Evolutionary conservation across 257 asterid genomes (phyloP).

Genomic region (Perilla frutescens): DNA sequence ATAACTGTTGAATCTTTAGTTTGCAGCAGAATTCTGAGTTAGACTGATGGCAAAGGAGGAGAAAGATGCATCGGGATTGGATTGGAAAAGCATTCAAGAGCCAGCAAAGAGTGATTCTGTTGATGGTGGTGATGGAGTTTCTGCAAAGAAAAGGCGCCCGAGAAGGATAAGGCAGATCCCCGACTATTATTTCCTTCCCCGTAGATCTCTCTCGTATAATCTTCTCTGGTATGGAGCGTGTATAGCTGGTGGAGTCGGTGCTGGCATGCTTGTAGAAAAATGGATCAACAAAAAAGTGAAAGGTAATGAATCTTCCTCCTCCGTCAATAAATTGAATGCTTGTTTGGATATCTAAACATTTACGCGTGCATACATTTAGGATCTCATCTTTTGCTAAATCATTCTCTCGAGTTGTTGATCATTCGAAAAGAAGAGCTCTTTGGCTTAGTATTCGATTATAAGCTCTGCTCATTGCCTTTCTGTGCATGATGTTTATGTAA

Average conservation of each 20-base stretch:
- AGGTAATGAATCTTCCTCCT: conserved; percentile 51
- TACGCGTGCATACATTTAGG: background rate
- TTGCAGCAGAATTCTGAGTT: conserved; percentile 22
- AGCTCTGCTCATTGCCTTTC: background rate
- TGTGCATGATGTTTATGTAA: background rate
- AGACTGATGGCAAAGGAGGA: conserved; percentile 53
- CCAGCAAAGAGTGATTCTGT: conserved; percentile 40
- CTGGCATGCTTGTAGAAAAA: conserved; percentile 78
- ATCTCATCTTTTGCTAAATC: background rate
- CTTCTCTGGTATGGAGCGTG: conserved; percentile 63
- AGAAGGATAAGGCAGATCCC: conserved; percentile 77
- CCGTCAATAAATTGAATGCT: background rate
- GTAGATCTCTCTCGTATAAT: conserved; percentile 55
- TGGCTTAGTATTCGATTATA: background rate
- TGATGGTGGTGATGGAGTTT: conserved; percentile 46
- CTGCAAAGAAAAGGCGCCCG: conserved; percentile 69
- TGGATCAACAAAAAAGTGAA: conserved; percentile 84
- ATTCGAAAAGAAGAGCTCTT: background rate
- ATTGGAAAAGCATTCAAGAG: conserved; percentile 67
- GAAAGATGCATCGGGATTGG: conserved; percentile 59
- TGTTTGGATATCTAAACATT: background rate
- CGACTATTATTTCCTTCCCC: conserved; percentile 81
- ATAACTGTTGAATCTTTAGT: conserved; percentile 21
- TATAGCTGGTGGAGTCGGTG: conserved; percentile 84
- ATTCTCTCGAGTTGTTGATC: background rate